phyloP scores from a whole-genome alignment of 495 filamentous ascomycete genomes.

The Penicillium waksmanii region DNA sequence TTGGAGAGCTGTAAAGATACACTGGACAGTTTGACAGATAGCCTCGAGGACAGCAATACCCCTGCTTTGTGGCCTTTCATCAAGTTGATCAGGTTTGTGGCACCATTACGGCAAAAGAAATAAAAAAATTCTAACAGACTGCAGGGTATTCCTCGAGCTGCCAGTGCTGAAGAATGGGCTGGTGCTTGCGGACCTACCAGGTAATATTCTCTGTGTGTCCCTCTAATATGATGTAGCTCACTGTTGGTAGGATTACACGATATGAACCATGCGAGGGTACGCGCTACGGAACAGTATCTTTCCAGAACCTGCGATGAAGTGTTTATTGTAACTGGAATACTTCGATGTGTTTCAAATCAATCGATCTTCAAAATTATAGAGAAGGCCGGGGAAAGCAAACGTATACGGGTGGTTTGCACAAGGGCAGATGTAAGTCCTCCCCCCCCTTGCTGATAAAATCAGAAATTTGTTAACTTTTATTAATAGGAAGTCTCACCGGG shows the following conservation, averaged over 20 bases:
- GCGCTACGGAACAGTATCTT: constrained; percentile 35
- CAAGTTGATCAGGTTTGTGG: constrained; percentile 33
- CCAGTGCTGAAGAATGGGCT: constrained; percentile 33
- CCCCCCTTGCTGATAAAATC: neutral
- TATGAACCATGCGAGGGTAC: constrained; percentile 34
- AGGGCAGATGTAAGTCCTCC: constrained; percentile 26
- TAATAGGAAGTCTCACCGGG: constrained; percentile 22
- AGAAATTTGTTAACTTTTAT: neutral
- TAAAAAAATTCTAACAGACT: constrained; percentile 11
- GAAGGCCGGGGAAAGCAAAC: constrained; percentile 21
- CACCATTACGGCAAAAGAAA: neutral
- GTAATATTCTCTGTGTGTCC: constrained; percentile 16
- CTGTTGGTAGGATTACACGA: constrained; percentile 27
- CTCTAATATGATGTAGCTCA: too few relatives aligned
- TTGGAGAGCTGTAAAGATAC: constrained; percentile 22
- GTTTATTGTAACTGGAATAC: constrained; percentile 33
- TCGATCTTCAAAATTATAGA: constrained; percentile 27
- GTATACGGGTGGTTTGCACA: constrained; percentile 30
- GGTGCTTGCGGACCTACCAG: constrained; percentile 39
- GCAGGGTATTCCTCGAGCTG: constrained; percentile 37
- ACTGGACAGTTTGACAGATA: constrained; percentile 26
- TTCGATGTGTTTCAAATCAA: constrained; percentile 25
- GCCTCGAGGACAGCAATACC: neutral
- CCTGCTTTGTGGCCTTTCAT: constrained; percentile 40
- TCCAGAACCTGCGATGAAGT: constrained; percentile 33